These are phyloP conservation scores for Linnemannia zychae DNA, from an alignment of 192 early-diverging fungal species.

Conservation along the genomic window DNA sequence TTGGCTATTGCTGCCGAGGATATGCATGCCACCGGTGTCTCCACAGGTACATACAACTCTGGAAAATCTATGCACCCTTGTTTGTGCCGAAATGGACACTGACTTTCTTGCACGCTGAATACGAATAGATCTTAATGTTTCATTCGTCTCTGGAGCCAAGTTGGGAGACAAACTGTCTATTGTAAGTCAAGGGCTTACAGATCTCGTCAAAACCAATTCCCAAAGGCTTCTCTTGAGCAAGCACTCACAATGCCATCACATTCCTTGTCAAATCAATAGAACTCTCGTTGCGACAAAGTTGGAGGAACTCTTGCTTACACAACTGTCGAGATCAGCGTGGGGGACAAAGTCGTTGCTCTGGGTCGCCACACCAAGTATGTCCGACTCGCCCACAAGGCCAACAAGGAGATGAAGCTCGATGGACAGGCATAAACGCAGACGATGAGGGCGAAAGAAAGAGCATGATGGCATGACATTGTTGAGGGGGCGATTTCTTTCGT, in stretches of 20 bases:
- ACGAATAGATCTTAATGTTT: slow-evolving; percentile 63
- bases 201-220: too few species aligned
- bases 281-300: slow-evolving; percentile 63
- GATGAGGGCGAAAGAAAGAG: background rate
- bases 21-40: slow-evolving; percentile 66
- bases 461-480: background rate
- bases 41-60: slow-evolving; percentile 50
- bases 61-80: background rate
- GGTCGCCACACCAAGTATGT: slow-evolving; percentile 72
- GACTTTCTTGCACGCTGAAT: background rate
- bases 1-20: slow-evolving; percentile 65
- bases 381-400: slow-evolving; percentile 56
- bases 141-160: slow-evolving; percentile 64
- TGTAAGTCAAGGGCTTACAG: slow-evolving; percentile 26
- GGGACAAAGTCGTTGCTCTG: slow-evolving; percentile 59
- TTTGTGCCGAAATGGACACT: background rate
- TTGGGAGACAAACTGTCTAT: slow-evolving; percentile 60
- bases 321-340: slow-evolving; percentile 56
- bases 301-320: slow-evolving; percentile 71
- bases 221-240: too few species aligned
- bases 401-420: slow-evolving; percentile 41
- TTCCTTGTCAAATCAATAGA: slow-evolving; percentile 28
- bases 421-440: slow-evolving; percentile 21
- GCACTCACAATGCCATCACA: background rate
- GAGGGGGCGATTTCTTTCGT: background rate